These are phyloP conservation scores for Boletus calvinii DNA, from an alignment of 1,284 basidiomycete genomes.

Conservation along the genomic window DNA sequence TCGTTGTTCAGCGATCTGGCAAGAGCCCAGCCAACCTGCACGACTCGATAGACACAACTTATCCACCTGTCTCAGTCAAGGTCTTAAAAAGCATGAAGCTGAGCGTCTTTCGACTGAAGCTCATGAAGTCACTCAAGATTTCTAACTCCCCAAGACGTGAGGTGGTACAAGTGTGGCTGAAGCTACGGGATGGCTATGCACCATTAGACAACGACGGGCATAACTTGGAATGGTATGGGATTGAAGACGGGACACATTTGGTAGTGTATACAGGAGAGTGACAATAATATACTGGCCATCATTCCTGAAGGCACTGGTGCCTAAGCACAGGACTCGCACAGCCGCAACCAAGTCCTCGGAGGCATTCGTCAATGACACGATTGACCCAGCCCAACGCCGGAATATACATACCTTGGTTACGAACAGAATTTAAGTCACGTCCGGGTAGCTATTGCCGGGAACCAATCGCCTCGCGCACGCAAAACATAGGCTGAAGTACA, in stretches of 20 bases:
- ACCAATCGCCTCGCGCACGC: conserved; percentile 8
- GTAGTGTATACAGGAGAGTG: conserved; percentile 33
- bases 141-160: conserved; percentile 17
- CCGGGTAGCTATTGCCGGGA: neutral
- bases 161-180: conserved; percentile 51
- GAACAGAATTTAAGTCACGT: neutral
- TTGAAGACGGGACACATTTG: conserved; percentile 59
- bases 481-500: conserved; percentile 3
- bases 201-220: conserved; percentile 49
- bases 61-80: conserved; percentile 40
- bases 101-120: conserved; percentile 52
- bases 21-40: conserved; percentile 18
- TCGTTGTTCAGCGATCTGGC: conserved; percentile 36
- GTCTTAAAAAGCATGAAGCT: conserved; percentile 68
- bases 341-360: conserved; percentile 7
- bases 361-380: conserved; percentile 13
- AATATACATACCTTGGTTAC: conserved; percentile 21
- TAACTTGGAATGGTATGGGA: conserved; percentile 67
- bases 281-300: conserved; percentile 2
- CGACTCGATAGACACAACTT: conserved; percentile 3
- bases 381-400: neutral
- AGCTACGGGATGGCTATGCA: conserved; percentile 49
- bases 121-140: conserved; percentile 46
- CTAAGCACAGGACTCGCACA: conserved; percentile 13
- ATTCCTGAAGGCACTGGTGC: conserved; percentile 2